A percentile compares a stretch with the other conserved stretches of the same genome.
phyloP scores from a whole-genome alignment of 148 eudicot species.

The Rhododendron williamsianum region DNA sequence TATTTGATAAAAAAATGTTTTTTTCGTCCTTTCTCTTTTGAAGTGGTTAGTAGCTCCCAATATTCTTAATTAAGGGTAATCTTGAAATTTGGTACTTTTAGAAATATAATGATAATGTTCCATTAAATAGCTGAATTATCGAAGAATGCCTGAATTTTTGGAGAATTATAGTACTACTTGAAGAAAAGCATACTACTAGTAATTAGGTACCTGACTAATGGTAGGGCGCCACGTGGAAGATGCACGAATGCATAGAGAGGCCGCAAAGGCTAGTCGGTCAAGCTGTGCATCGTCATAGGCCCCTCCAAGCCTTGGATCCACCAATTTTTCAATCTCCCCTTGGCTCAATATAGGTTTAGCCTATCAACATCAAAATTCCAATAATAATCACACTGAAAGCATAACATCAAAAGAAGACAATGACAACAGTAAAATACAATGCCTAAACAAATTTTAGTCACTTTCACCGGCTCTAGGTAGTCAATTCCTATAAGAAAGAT shows the following conservation, averaged over 20 bases:
- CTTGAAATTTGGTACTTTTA: neutral
- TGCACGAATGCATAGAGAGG: conserved; percentile 80
- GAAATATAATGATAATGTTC: no score
- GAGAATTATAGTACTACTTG: no score
- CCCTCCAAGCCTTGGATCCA: conserved; percentile 69
- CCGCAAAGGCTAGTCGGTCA: conserved; percentile 49
- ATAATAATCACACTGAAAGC: neutral
- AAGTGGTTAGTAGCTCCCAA: neutral
- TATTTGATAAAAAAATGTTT: no score
- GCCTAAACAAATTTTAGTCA: neutral
- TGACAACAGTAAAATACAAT: neutral
- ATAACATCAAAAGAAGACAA: neutral
- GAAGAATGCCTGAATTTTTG: no score
- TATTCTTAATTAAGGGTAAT: no score
- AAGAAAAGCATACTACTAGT: neutral
- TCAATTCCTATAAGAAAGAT: conserved; percentile 16
- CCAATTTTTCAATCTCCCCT: conserved; percentile 52
- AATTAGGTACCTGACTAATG: conserved; percentile 64
- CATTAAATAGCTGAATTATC: neutral
- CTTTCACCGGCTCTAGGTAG: neutral
- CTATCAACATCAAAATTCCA: conserved; percentile 24
- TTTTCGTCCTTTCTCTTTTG: no score
- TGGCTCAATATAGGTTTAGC: conserved; percentile 69
- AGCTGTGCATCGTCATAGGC: conserved; percentile 43
- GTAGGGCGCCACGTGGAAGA: conserved; percentile 83